Evolutionary conservation across 176 grass and related monocot species (phyloP).

Genomic region (Pharus latifolius): DNA sequence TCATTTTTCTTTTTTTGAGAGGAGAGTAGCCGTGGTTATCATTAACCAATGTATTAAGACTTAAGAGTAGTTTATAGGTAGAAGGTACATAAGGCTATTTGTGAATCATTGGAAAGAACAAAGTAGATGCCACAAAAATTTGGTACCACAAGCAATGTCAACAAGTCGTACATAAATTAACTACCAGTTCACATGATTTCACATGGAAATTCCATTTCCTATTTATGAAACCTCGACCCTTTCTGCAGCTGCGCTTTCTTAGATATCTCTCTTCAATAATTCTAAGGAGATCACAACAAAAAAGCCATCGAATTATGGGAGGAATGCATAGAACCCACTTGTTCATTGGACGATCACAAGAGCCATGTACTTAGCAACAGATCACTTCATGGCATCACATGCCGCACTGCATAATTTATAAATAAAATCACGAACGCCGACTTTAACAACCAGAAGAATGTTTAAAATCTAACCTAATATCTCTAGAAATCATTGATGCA

Average conservation of each 20-base stretch:
- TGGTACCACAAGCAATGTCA: constrained; percentile 2
- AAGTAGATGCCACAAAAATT: constrained; percentile 21
- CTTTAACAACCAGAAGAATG: constrained; percentile 11
- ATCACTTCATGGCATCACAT: constrained; percentile 22
- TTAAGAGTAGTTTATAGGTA: too few species aligned
- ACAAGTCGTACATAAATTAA: not conserved
- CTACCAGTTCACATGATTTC: constrained; percentile 22
- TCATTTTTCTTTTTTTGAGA: too few species aligned
- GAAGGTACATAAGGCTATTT: not conserved
- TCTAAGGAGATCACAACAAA: constrained; percentile 7
- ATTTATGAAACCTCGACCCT: not conserved
- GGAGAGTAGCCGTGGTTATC: too few species aligned
- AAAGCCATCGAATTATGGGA: not conserved
- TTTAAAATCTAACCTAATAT: constrained; percentile 11
- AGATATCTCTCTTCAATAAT: not conserved
- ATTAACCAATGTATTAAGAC: too few species aligned
- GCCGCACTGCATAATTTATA: not conserved
- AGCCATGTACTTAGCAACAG: constrained; percentile 3
- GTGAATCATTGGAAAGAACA: not conserved
- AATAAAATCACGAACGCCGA: not conserved
- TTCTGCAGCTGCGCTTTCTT: not conserved
- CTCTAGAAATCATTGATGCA: not conserved
- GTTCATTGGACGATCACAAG: constrained; percentile 7
- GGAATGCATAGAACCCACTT: not conserved
- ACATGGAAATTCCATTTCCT: constrained; percentile 18